These are phyloP conservation scores for Daldinia eschscholtzii DNA, from an alignment of 2,329 filamentous ascomycete genomes.

Conservation along the genomic window DNA sequence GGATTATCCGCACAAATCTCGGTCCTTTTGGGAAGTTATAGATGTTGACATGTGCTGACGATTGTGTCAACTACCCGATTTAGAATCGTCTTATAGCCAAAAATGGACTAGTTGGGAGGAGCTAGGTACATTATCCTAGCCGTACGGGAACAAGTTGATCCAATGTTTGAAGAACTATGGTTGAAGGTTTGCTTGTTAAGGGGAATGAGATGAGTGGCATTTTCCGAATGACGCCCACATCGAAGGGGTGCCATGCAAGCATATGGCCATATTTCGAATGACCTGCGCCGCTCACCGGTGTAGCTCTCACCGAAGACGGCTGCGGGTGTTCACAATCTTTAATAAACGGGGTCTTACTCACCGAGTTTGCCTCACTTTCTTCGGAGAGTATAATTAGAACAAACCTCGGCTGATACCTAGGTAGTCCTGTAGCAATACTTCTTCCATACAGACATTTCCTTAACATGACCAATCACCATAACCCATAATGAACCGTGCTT, in stretches of 20 bases:
- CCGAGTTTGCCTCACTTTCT: slow-evolving; percentile 20
- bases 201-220: background rate
- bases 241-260: slow-evolving; percentile 19
- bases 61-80: slow-evolving; percentile 35
- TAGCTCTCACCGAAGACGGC: slow-evolving; percentile 30
- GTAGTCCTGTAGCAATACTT: background rate
- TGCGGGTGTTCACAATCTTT: background rate
- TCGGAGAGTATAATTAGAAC: background rate
- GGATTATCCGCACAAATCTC: slow-evolving; percentile 29
- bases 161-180: slow-evolving; percentile 9
- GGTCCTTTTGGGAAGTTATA: slow-evolving; percentile 39
- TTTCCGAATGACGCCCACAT: slow-evolving; percentile 7
- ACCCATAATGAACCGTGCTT: background rate
- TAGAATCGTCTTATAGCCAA: slow-evolving; percentile 17
- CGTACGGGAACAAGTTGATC: slow-evolving; percentile 11
- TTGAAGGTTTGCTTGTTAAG: slow-evolving; percentile 21
- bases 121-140: slow-evolving; percentile 26
- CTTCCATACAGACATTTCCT: background rate
- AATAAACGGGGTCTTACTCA: slow-evolving; percentile 20
- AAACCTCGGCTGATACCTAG: background rate
- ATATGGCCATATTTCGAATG: slow-evolving; percentile 15
- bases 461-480: background rate
- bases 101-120: slow-evolving; percentile 28
- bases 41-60: slow-evolving; percentile 20
- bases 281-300: slow-evolving; percentile 33